phyloP scores from a whole-genome alignment of 129 eudicot genomes.

The Flaveria robusta region DNA sequence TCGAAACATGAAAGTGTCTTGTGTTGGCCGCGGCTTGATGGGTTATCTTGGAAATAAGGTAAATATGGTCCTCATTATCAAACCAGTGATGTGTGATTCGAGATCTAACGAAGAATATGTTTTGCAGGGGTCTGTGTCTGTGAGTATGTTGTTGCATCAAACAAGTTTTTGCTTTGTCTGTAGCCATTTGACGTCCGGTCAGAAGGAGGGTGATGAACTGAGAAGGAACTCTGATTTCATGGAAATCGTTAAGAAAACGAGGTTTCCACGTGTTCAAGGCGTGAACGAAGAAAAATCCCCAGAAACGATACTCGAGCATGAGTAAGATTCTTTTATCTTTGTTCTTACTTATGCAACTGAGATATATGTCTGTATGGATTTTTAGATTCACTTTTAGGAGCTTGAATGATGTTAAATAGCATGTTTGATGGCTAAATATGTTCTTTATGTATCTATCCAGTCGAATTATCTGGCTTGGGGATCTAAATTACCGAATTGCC shows the following conservation, averaged over 20 bases:
- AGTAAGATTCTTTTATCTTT: constrained; percentile 48
- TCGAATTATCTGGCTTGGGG: constrained; percentile 96
- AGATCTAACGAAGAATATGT: not conserved
- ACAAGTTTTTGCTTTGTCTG: constrained; percentile 98
- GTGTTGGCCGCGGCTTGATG: constrained; percentile 96
- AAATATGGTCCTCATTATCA: not conserved
- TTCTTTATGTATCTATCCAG: constrained; percentile 38
- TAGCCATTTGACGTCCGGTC: constrained; percentile 91
- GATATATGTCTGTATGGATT: no score
- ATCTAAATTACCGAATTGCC: constrained; percentile 84
- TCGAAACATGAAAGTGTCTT: constrained; percentile 76
- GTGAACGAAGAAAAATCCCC: constrained; percentile 70
- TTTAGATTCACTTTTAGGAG: constrained; percentile 11
- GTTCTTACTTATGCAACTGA: no score
- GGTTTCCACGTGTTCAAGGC: constrained; percentile 77
- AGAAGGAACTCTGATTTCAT: constrained; percentile 89
- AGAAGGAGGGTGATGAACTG: constrained; percentile 87
- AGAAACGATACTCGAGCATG: constrained; percentile 79
- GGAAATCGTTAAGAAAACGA: constrained; percentile 87
- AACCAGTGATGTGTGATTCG: no score
- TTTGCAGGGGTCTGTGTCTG: constrained; percentile 85
- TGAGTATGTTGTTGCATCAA: constrained; percentile 86
- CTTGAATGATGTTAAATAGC: not conserved
- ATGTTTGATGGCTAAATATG: constrained; percentile 8
- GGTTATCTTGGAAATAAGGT: constrained; percentile 98